A percentile compares a stretch with the other conserved stretches of the same genome.
Conservation (phyloP, 306 rosid species). For the Notholithocarpus densiflorus region DNA sequence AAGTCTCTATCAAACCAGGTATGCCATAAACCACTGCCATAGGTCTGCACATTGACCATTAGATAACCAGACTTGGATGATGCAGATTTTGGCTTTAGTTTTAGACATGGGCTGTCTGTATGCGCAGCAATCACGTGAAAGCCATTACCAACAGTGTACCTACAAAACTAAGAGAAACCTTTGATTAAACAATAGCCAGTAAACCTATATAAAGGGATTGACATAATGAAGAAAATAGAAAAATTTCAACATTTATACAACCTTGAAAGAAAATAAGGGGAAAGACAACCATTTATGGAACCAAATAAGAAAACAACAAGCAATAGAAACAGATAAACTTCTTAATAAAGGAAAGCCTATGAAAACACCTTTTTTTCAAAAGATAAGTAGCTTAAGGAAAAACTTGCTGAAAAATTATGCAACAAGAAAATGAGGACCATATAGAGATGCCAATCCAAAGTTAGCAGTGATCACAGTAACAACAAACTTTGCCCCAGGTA, state of each 20-base stretch:
- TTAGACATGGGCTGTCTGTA: conserved; percentile 93
- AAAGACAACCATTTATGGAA: not conserved
- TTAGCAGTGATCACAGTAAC: not conserved
- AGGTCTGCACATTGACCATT: conserved; percentile 92
- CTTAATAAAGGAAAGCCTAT: not conserved
- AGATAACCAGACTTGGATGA: conserved; percentile 62
- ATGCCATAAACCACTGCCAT: conserved; percentile 91
- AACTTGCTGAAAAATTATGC: not conserved
- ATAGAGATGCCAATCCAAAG: not conserved
- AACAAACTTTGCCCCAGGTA: not conserved
- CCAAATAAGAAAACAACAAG: not conserved
- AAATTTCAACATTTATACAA: not conserved
- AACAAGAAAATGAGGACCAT: not conserved
- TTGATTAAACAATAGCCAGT: conserved; percentile 9
- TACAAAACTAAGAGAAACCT: conserved; percentile 32
- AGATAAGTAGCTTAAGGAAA: not conserved
- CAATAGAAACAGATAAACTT: not conserved
- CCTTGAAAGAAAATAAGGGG: not conserved
- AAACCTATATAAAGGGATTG: not conserved
- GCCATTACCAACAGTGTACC: conserved; percentile 70
- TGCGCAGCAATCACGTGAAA: conserved; percentile 95
- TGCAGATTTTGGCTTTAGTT: conserved; percentile 82
- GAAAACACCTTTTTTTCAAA: not conserved
- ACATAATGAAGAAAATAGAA: not conserved
- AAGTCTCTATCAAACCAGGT: conserved; percentile 99